These are phyloP conservation scores for Ensete glaucum DNA, from an alignment of 176 grass and related monocot species.

Conservation along the genomic window DNA sequence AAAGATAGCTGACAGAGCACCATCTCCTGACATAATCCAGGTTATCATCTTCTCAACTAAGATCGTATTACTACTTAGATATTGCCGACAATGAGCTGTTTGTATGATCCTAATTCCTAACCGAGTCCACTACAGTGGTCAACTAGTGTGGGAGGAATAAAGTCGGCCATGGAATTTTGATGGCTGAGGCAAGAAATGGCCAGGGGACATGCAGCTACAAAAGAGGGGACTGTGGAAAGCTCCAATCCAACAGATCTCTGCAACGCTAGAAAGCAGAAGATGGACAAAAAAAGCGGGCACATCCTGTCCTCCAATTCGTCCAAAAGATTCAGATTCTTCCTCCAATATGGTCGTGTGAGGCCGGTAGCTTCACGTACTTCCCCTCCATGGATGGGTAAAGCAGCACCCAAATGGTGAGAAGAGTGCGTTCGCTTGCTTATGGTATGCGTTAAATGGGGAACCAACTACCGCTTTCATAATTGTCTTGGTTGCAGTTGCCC, in stretches of 20 bases:
- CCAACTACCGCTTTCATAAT: too few relatives aligned
- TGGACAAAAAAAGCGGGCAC: background rate
- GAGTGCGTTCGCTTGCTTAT: too few relatives aligned
- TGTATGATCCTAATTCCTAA: background rate
- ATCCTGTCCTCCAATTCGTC: conserved; percentile 9
- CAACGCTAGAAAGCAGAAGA: background rate
- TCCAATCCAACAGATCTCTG: background rate
- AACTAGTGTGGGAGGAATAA: too few relatives aligned
- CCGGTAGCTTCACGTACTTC: conserved; percentile 16
- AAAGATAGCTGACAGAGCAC: background rate
- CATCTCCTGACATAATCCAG: background rate
- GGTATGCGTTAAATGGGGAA: too few relatives aligned
- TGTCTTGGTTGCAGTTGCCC: too few relatives aligned
- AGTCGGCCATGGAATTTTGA: background rate
- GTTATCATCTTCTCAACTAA: background rate
- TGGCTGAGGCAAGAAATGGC: background rate
- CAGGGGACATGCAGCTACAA: background rate
- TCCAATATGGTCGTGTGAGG: background rate
- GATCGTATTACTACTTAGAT: background rate
- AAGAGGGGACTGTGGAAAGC: background rate
- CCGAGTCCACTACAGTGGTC: background rate
- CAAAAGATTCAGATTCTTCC: conserved; percentile 21
- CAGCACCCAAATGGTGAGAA: too few relatives aligned
- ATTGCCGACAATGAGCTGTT: background rate
- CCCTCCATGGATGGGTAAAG: background rate